Base-by-base conservation (phyloP, 2,329 filamentous ascomycete species). In the Lachnellula hyalina region DNA sequence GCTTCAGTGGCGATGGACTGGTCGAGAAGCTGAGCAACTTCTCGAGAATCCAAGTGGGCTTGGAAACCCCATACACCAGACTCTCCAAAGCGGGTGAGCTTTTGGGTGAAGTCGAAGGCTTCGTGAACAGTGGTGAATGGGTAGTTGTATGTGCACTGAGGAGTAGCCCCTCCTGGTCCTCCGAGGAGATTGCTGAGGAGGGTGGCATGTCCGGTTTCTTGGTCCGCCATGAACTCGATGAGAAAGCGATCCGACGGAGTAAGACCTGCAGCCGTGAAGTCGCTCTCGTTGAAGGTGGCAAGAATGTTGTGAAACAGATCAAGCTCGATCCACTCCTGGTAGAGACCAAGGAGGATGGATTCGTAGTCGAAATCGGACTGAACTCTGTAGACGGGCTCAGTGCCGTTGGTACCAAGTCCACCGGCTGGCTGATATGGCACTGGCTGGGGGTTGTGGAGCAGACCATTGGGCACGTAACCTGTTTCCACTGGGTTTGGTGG, bases 301-400 rank as follows among this genome's bases (percentile, higher is more conserved):
- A 94, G 77, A 14, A 86, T 89, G 67, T 87, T 84, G 70, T 89
- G 84, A 78, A 94, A 94, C 14, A 90, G 77, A 67, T 94, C 90
- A 1, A 94, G 77, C 72, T 94, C 89, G 52, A 93, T 90, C 80
- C 83, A 94, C 71, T 94, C 89, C 64, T 91, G 86, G 67, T 93
- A 92, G 0, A 93, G 75, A 12, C 81, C 87, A 12, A 94, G 75
- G 0, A 94, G 77, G 47, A 67, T 55, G 0, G 87, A 91, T 68
- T 93, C 79, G 68, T 86, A 94, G 70, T 94, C 90, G 66, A 91
- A 94, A 66, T 95, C 90, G 60, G 85, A 89, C 64, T 89, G 79
- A 0, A 89, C 84, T 57, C 86, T 83, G 71, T 93, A 93, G 1
- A 90, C 82, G 1, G 89, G 89, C 44, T 79, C 77, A 0, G 83